Conservation (phyloP, 192 early-diverging fungal species). For the Thoreauomyces humboldtii region DNA sequence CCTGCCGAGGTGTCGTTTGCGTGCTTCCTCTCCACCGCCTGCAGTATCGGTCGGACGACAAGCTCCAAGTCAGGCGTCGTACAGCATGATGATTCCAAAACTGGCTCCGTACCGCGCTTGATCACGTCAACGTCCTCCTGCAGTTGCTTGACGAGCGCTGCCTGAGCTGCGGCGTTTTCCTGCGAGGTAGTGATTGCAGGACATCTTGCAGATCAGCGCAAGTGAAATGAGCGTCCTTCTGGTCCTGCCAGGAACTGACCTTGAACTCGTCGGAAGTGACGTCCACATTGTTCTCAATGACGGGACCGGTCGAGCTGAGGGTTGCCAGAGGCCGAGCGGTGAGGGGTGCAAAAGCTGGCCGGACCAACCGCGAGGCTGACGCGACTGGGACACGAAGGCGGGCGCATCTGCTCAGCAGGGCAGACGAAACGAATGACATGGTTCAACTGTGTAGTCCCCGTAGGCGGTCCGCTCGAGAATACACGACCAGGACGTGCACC, state of each 20-base stretch:
- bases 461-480: too few species aligned
- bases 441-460: too few species aligned
- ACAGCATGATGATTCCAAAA: background rate
- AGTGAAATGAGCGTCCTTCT: too few species aligned
- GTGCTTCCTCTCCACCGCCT: constrained; percentile 83
- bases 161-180: constrained; percentile 76
- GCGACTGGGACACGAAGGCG: too few species aligned
- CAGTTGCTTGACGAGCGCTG: constrained; percentile 63
- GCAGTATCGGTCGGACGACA: background rate
- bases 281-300: constrained; percentile 72
- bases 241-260: constrained; percentile 41
- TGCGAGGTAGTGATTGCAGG: too few species aligned
- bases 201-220: too few species aligned
- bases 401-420: too few species aligned
- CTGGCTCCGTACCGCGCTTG: constrained; percentile 60
- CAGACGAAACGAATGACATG: too few species aligned
- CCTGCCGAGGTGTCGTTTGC: constrained; percentile 77
- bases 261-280: constrained; percentile 68
- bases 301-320: constrained; percentile 36
- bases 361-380: background rate
- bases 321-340: background rate
- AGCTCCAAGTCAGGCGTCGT: background rate
- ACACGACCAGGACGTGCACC: too few species aligned
- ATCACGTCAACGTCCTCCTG: constrained; percentile 64
- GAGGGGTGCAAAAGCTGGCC: background rate